Evolutionary conservation across 2,329 filamentous ascomycete species (phyloP).

Genomic region (Fusarium sarcochroum): DNA sequence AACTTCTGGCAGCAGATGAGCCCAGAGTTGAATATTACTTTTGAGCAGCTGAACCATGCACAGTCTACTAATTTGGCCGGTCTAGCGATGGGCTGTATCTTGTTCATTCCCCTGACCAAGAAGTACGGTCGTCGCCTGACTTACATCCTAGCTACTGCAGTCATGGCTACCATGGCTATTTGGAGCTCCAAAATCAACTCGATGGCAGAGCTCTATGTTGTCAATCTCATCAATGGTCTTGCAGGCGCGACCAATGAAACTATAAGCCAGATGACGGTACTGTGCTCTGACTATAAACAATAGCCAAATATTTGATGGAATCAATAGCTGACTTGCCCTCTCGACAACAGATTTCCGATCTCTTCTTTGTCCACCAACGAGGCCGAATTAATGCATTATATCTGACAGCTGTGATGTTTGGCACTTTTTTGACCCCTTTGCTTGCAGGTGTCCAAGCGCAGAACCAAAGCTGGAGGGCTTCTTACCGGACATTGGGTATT

Average conservation of each 20-base stretch:
- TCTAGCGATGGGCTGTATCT: conserved; percentile 50
- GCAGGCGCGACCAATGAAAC: conserved; percentile 55
- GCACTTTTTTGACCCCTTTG: conserved; percentile 45
- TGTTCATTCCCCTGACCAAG: conserved; percentile 53
- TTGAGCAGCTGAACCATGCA: conserved; percentile 42
- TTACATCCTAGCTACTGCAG: conserved; percentile 39
- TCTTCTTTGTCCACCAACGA: conserved; percentile 49
- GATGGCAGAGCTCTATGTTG: not conserved
- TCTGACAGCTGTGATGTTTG: conserved; percentile 46
- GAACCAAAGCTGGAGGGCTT: conserved; percentile 28
- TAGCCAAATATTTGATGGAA: not conserved
- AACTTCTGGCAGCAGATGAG: conserved; percentile 52
- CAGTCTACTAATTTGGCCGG: conserved; percentile 49
- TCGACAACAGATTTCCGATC: conserved; percentile 42
- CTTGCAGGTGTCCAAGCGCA: conserved; percentile 41
- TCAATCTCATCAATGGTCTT: conserved; percentile 47
- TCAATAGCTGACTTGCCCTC: not conserved
- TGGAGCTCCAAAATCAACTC: too few relatives aligned
- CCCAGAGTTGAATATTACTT: conserved; percentile 45
- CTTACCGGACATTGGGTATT: conserved; percentile 35
- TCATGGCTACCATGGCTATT: too few relatives aligned
- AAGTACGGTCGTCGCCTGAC: conserved; percentile 52
- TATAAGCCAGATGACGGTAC: conserved; percentile 53
- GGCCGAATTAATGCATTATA: conserved; percentile 48
- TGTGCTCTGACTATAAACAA: too few relatives aligned